Evolutionary conservation across 2,329 filamentous ascomycete species (phyloP).

Genomic region (Didymellaceae sp.): DNA sequence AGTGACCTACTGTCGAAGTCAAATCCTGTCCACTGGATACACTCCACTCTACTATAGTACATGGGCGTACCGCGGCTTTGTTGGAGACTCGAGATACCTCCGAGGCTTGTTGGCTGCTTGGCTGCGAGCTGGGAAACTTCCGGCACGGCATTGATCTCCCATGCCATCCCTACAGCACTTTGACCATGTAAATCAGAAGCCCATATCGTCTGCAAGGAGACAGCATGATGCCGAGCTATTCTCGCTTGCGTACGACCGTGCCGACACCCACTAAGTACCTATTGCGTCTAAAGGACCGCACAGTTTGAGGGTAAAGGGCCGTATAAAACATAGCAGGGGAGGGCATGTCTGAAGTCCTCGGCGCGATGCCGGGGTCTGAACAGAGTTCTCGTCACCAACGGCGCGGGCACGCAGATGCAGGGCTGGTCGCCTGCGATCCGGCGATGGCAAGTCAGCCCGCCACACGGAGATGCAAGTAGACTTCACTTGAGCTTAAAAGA

Average conservation of each 20-base stretch:
- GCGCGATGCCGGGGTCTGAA: constrained; percentile 1
- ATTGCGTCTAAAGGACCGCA: background rate
- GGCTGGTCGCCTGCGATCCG: background rate
- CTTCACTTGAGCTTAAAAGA: background rate
- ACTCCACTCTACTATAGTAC: too few species aligned
- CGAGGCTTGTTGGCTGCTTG: background rate
- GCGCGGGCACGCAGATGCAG: constrained; percentile 7
- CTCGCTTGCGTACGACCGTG: background rate
- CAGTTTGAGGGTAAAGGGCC: too few species aligned
- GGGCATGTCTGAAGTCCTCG: background rate
- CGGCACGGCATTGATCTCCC: background rate
- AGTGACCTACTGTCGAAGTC: too few species aligned
- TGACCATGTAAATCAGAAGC: background rate
- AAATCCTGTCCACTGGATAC: too few species aligned
- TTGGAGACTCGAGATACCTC: too few species aligned
- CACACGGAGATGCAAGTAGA: background rate
- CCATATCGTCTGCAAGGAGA: background rate
- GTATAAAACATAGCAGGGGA: constrained; percentile 4
- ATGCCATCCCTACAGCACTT: background rate
- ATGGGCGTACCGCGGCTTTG: too few species aligned
- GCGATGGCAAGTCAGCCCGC: constrained; percentile 2
- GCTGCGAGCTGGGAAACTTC: background rate
- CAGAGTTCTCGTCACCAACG: constrained; percentile 5
- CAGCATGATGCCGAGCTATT: background rate
- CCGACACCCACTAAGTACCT: background rate